Percentiles rank a stretch among this genome's conserved stretches.
These are phyloP conservation scores for Backusella circina DNA, from an alignment of 192 early-diverging fungal genomes.

Conservation along the genomic window DNA sequence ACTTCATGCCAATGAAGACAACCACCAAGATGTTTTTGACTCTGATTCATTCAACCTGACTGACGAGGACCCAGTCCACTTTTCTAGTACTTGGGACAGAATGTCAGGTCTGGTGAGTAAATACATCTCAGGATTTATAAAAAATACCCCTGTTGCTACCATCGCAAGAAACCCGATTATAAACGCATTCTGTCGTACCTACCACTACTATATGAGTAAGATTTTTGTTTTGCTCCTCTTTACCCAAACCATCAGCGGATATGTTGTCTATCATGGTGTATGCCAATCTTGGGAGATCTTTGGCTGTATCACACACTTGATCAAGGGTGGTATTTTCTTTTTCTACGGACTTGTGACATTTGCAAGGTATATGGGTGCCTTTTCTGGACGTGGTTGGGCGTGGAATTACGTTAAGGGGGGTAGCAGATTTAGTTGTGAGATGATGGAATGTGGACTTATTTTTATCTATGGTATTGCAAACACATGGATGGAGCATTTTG, in stretches of 20 bases:
- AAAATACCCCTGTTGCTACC: background rate
- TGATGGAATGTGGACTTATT: slow-evolving; percentile 27
- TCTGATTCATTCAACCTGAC: too few relatives aligned
- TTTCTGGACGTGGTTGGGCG: slow-evolving; percentile 30
- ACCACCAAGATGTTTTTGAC: too few relatives aligned
- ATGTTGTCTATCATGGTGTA: slow-evolving; percentile 31
- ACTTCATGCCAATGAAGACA: too few relatives aligned
- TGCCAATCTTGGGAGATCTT: slow-evolving; percentile 31
- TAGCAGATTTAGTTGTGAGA: slow-evolving; percentile 28
- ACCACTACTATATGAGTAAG: slow-evolving; percentile 15
- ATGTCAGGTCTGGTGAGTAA: background rate
- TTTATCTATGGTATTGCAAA: slow-evolving; percentile 36
- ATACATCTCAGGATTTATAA: slow-evolving; percentile 17
- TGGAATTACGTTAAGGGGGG: slow-evolving; percentile 25
- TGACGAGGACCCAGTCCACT: too few relatives aligned
- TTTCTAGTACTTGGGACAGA: background rate
- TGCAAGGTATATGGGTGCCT: slow-evolving; percentile 29
- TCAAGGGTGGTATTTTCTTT: slow-evolving; percentile 38
- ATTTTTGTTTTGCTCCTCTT: slow-evolving; percentile 27
- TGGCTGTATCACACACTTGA: slow-evolving; percentile 29
- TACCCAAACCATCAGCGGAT: slow-evolving; percentile 25
- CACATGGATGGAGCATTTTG: slow-evolving; percentile 39
- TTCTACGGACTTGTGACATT: slow-evolving; percentile 31
- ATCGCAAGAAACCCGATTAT: slow-evolving; percentile 20
- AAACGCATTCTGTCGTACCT: slow-evolving; percentile 10